Percentiles rank a stretch among this genome's conserved stretches.
These are phyloP conservation scores for Camelina laxa DNA, from an alignment of 345 rosid species.

Conservation along the genomic window DNA sequence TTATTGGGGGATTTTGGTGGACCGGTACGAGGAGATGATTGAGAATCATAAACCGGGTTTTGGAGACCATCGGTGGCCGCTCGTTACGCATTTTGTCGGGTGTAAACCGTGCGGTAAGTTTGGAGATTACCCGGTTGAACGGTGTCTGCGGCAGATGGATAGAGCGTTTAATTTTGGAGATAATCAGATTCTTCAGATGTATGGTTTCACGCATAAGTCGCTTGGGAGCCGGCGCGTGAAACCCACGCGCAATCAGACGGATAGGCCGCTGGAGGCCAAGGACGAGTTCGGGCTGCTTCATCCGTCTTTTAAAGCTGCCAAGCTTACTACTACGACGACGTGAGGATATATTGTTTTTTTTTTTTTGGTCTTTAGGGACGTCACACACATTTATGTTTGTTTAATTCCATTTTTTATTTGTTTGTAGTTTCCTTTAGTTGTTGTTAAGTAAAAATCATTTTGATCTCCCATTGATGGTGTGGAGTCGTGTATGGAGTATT, in stretches of 20 bases:
- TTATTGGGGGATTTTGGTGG: slow-evolving; percentile 76
- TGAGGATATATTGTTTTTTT: slow-evolving; percentile 5
- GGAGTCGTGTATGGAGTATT: slow-evolving; percentile 26
- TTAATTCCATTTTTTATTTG: slow-evolving; percentile 8
- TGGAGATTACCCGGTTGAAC: slow-evolving; percentile 67
- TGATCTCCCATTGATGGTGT: slow-evolving; percentile 29
- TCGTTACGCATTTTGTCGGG: slow-evolving; percentile 82
- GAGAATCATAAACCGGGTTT: slow-evolving; percentile 67
- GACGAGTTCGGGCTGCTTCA: slow-evolving; percentile 53
- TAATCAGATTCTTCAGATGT: slow-evolving; percentile 71
- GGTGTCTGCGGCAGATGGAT: slow-evolving; percentile 79
- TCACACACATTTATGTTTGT: background rate
- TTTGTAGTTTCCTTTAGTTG: slow-evolving; percentile 17
- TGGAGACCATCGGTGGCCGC: slow-evolving; percentile 79
- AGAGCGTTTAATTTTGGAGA: slow-evolving; percentile 77
- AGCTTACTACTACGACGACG: slow-evolving; percentile 27
- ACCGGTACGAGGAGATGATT: slow-evolving; percentile 72
- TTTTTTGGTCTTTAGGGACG: slow-evolving; percentile 16
- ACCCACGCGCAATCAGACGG: slow-evolving; percentile 53
- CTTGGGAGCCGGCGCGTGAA: slow-evolving; percentile 54
- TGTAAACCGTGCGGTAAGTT: slow-evolving; percentile 83
- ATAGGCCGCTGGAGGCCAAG: slow-evolving; percentile 48
- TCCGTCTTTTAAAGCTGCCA: slow-evolving; percentile 46
- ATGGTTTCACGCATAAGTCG: slow-evolving; percentile 63
- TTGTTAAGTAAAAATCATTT: slow-evolving; percentile 13